Evolutionary conservation across 2,329 filamentous ascomycete genomes (phyloP), one percentile per base, ranked within the genome.

Genomic region (Metarhizium humberi): DNA sequence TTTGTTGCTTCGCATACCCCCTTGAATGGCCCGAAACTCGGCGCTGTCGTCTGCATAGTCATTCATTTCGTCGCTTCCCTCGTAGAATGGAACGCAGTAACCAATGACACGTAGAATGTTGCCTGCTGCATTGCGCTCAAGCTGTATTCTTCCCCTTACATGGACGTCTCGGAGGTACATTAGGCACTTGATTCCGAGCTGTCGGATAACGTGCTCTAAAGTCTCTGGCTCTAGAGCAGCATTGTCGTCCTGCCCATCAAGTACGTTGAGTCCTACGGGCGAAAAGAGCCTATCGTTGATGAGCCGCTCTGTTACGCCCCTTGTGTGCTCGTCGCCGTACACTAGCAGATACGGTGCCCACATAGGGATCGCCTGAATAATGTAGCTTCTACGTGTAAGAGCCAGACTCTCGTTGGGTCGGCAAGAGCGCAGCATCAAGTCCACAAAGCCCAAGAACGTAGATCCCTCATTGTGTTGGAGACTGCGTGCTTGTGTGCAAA

Each of bases 331-430:
- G 51, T 81, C 77, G 29, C 70, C 71, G 59, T 75, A 78, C 7
- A 71, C 74, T 36, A 84, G 66, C 29, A 83, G 64, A 29, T 70
- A 69, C 1, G 81, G 80, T 4, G 69, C 75, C 80, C 80, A 84
- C n/a, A 66, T 60, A 0, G 75, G 71, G 3, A 72, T 62, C 4
- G 62, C 59, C 8, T 59, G 56, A 10, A 70, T 54, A 38, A 61
- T 62, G 43, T 55, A 62, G 1, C 53, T 42, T 18, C 62, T 62
- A 32, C 70, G 54, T 13, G 54, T 45, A 6, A 43, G 51, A 3
- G 54, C 58, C 40, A 64, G 62, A 16, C 59, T 64, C 30, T 64
- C 60, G 2, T 67, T 66, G 14, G 63, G 62, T 42, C 63, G 64
- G 43, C 64, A 64, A 16, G 66, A 66, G 45, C 60, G 60, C 57